Evolutionary conservation across 1,284 basidiomycete genomes (phyloP).

Genomic region (Cryptococcus wingfieldii): DNA sequence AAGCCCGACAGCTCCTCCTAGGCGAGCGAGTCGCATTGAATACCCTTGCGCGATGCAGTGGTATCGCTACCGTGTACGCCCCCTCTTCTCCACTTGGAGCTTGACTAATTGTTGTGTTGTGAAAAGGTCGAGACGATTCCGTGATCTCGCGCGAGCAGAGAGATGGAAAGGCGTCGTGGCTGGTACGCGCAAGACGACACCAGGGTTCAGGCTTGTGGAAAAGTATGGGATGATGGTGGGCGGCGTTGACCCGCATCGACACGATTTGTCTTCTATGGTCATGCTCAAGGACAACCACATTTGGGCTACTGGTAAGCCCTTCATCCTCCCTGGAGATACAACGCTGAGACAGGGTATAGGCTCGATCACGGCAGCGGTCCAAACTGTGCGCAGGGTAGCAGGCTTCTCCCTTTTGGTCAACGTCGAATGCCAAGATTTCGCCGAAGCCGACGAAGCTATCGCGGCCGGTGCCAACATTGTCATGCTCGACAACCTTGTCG

Average conservation of each 20-base stretch:
- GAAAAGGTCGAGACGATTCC: conserved; percentile 57
- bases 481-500: conserved; percentile 96
- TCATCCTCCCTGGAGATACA: background rate
- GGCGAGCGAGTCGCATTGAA: conserved; percentile 95
- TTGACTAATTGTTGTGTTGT: background rate
- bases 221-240: conserved; percentile 99
- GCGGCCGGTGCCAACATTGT: conserved; percentile 93
- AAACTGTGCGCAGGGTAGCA: conserved; percentile 78
- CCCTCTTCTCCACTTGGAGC: background rate
- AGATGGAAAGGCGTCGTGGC: conserved; percentile 88
- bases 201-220: conserved; percentile 95
- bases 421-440: conserved; percentile 85
- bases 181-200: conserved; percentile 96
- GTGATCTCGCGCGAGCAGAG: conserved; percentile 69
- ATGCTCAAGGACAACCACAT: conserved; percentile 99
- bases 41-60: conserved; percentile 88
- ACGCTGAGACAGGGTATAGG: conserved; percentile 50
- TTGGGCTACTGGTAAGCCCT: conserved; percentile 77
- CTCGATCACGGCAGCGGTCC: conserved; percentile 82
- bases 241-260: conserved; percentile 92
- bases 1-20: conserved; percentile 80
- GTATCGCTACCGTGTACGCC: conserved; percentile 86
- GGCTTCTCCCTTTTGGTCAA: conserved; percentile 92
- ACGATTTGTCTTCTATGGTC: conserved; percentile 97
- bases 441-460: conserved; percentile 92